Percentiles rank a stretch among this genome's conserved stretches.
These are phyloP conservation scores for Vanderwaltozyma yarrowii DNA, from an alignment of 805 yeast genomes.

Conservation along the genomic window DNA sequence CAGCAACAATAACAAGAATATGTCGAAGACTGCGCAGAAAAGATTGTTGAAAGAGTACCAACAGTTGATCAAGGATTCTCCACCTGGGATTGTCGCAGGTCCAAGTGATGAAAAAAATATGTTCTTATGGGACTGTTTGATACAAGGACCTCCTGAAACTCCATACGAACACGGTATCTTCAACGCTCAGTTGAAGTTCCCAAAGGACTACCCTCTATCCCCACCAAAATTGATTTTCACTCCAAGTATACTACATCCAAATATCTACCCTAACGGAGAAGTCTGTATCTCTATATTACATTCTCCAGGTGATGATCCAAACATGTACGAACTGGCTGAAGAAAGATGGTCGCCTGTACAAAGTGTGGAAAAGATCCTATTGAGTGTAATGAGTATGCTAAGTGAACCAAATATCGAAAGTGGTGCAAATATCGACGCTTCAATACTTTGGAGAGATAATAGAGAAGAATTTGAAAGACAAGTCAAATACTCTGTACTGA, in stretches of 20 bases:
- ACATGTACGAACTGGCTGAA: slow-evolving; percentile 88
- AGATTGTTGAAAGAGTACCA: slow-evolving; percentile 82
- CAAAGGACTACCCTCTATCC: slow-evolving; percentile 69
- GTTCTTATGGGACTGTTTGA: slow-evolving; percentile 73
- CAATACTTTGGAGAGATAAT: slow-evolving; percentile 84
- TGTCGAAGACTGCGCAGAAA: slow-evolving; percentile 63
- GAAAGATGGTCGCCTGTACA: slow-evolving; percentile 99
- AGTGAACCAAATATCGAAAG: slow-evolving; percentile 96
- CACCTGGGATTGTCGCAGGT: slow-evolving; percentile 93
- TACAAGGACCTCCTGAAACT: slow-evolving; percentile 77
- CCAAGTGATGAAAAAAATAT: slow-evolving; percentile 64
- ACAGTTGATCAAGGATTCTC: slow-evolving; percentile 75
- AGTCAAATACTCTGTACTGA: slow-evolving; percentile 58
- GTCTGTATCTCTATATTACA: slow-evolving; percentile 94
- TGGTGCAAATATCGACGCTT: slow-evolving; percentile 79
- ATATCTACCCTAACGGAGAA: slow-evolving; percentile 86
- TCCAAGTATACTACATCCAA: slow-evolving; percentile 86
- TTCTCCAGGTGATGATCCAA: slow-evolving; percentile 95
- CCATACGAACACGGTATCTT: slow-evolving; percentile 85
- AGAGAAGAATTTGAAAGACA: slow-evolving; percentile 53
- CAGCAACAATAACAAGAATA: slow-evolving; percentile 1
- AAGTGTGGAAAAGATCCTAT: slow-evolving; percentile 88
- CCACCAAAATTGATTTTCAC: slow-evolving; percentile 71
- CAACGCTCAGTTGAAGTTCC: slow-evolving; percentile 63
- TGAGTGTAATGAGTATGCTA: slow-evolving; percentile 90